These are phyloP conservation scores for Nakazawaea wickerhamii DNA, from an alignment of 805 yeast genomes.

Conservation along the genomic window DNA sequence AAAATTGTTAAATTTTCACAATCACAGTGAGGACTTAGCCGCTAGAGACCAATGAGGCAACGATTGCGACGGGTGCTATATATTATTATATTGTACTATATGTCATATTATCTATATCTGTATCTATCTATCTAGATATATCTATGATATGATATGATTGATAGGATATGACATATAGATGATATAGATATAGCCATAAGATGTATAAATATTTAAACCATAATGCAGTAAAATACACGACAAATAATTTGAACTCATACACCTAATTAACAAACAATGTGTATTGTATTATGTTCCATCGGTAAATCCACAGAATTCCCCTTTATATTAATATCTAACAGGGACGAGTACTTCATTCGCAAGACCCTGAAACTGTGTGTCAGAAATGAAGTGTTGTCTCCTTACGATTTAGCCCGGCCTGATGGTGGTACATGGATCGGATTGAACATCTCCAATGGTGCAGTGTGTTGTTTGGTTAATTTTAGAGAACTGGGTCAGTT, in stretches of 20 bases:
- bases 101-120: not conserved
- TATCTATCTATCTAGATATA: too few relatives aligned
- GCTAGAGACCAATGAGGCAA: too few relatives aligned
- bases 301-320: slow-evolving; percentile 71
- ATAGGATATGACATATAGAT: too few relatives aligned
- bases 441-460: slow-evolving; percentile 44
- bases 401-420: slow-evolving; percentile 64
- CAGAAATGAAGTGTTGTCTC: slow-evolving; percentile 43
- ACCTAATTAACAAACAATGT: slow-evolving; percentile 5
- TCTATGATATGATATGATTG: too few relatives aligned
- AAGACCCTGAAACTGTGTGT: slow-evolving; percentile 36
- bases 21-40: too few relatives aligned
- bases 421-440: slow-evolving; percentile 95
- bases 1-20: too few relatives aligned
- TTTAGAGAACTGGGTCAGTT: slow-evolving; percentile 43
- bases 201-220: too few relatives aligned
- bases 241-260: too few relatives aligned
- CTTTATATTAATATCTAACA: slow-evolving; percentile 68
- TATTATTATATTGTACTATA: too few relatives aligned
- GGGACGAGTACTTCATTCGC: slow-evolving; percentile 81
- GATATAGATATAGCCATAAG: too few relatives aligned
- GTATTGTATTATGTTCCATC: slow-evolving; percentile 65
- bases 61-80: too few relatives aligned
- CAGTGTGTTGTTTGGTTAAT: slow-evolving; percentile 71
- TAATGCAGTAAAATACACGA: too few relatives aligned